Percentiles rank a stretch among this genome's conserved stretches.
phyloP scores from a whole-genome alignment of 2,329 filamentous ascomycete genomes.

The Didymella lethalis region DNA sequence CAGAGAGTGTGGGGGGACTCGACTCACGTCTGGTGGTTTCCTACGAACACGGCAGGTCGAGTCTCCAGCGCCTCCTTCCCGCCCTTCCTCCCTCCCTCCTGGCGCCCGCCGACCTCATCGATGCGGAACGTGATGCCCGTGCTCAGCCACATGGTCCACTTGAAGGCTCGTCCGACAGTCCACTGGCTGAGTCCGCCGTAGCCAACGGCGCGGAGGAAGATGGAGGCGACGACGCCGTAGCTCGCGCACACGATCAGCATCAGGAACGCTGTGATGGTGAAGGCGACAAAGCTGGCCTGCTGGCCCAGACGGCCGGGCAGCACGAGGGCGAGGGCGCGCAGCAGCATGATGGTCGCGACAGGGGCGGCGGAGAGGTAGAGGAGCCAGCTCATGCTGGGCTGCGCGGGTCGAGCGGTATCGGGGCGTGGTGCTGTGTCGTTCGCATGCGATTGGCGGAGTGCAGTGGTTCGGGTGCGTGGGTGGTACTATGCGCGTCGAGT shows the following conservation, averaged over 20 bases:
- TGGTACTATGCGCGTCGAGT: background rate
- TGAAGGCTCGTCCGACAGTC: slow-evolving; percentile 80
- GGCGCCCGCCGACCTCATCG: slow-evolving; percentile 52
- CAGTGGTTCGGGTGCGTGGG: slow-evolving; percentile 1
- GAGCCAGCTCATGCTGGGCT: slow-evolving; percentile 43
- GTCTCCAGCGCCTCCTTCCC: slow-evolving; percentile 45
- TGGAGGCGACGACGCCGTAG: slow-evolving; percentile 79
- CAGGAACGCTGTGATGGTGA: slow-evolving; percentile 59
- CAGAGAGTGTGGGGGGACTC: background rate
- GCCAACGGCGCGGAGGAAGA: slow-evolving; percentile 74
- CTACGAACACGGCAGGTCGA: slow-evolving; percentile 87
- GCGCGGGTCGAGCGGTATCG: slow-evolving; percentile 16
- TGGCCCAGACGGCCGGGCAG: slow-evolving; percentile 42
- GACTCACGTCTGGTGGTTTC: slow-evolving; percentile 84
- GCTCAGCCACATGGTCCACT: slow-evolving; percentile 75
- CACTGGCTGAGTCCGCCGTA: slow-evolving; percentile 83
- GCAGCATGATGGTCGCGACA: slow-evolving; percentile 38
- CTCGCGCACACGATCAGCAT: slow-evolving; percentile 56
- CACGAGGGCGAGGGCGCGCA: slow-evolving; percentile 39
- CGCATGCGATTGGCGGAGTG: slow-evolving; percentile 21
- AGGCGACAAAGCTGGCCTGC: slow-evolving; percentile 69
- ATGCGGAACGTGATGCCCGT: slow-evolving; percentile 82
- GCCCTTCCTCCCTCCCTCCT: slow-evolving; percentile 39
- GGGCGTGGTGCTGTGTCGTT: slow-evolving; percentile 3
- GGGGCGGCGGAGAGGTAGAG: slow-evolving; percentile 41